These are phyloP conservation scores for Nicotiana obtusifolia DNA, from an alignment of 257 asterid genomes.

Conservation along the genomic window DNA sequence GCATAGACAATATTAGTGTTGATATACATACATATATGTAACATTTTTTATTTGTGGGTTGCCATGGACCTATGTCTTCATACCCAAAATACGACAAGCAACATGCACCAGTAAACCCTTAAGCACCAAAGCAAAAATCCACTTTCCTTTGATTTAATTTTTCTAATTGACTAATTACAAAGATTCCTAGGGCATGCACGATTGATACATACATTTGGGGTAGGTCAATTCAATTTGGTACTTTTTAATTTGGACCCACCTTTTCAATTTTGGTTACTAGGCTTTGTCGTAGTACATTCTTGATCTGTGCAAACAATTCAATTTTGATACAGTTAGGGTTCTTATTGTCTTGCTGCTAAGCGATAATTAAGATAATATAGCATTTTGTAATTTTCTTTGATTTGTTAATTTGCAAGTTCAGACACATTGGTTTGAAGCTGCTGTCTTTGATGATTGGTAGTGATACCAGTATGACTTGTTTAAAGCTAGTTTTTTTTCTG, in stretches of 20 bases:
- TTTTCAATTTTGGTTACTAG: conserved; percentile 5
- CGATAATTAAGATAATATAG: conserved; percentile 7
- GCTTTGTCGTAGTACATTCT: background rate
- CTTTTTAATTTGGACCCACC: conserved; percentile 16
- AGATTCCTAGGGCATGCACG: conserved; percentile 13
- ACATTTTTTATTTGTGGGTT: conserved; percentile 9
- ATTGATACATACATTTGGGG: conserved; percentile 10
- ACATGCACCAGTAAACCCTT: conserved; percentile 3
- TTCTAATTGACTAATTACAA: background rate
- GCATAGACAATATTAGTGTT: conserved; percentile 1
- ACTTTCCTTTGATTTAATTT: conserved; percentile 1
- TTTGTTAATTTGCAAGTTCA: background rate
- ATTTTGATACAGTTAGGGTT: conserved; percentile 8
- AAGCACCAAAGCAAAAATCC: background rate
- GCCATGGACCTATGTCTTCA: conserved; percentile 16
- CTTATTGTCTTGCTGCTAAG: background rate
- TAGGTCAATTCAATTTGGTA: conserved; percentile 6
- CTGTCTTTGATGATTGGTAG: background rate
- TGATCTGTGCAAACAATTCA: conserved; percentile 14
- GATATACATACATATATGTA: conserved; percentile 2
- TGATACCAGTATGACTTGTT: background rate
- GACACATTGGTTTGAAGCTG: background rate
- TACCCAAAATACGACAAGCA: conserved; percentile 10
- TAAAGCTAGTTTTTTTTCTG: background rate
- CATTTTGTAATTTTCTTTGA: background rate